A percentile compares a stretch with the other conserved stretches of the same genome.
phyloP scores from a whole-genome alignment of 2,329 filamentous ascomycete species.

The Fusarium solani-melongenae region DNA sequence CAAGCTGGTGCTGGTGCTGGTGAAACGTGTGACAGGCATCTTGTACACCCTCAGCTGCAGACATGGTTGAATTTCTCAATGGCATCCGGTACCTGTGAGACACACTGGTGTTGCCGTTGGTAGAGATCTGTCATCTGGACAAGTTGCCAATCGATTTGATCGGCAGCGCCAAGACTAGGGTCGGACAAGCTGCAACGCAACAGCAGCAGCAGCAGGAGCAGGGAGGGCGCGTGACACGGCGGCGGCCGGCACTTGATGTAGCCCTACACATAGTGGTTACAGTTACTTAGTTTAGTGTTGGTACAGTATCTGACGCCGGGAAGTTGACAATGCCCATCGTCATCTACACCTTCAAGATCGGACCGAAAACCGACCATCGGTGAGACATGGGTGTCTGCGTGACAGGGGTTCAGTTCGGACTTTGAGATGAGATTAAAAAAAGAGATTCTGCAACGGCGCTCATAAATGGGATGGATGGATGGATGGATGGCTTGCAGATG shows the following conservation, averaged over 20 bases:
- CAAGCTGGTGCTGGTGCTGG: not conserved
- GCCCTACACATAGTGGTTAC: not conserved
- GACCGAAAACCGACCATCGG: slow-evolving; percentile 23
- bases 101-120: not conserved
- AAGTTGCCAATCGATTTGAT: not conserved
- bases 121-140: not conserved
- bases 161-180: not conserved
- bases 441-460: not conserved
- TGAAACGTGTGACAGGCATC: not conserved
- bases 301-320: slow-evolving; percentile 5
- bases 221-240: not conserved
- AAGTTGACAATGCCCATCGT: slow-evolving; percentile 20
- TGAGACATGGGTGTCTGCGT: slow-evolving; percentile 15
- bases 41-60: not conserved
- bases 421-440: not conserved
- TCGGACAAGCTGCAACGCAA: not conserved
- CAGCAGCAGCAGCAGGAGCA: not conserved
- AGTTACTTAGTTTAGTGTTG: not conserved
- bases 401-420: not conserved
- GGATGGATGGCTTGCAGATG: not conserved
- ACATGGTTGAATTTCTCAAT: not conserved
- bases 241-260: not conserved
- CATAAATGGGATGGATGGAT: not conserved
- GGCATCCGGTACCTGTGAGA: not conserved
- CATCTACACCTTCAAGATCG: slow-evolving; percentile 29